Evolutionary conservation across 1,284 basidiomycete species (phyloP), one percentile per base, ranked within the genome.

Genomic region (Rhodotorula mucilaginosa): DNA sequence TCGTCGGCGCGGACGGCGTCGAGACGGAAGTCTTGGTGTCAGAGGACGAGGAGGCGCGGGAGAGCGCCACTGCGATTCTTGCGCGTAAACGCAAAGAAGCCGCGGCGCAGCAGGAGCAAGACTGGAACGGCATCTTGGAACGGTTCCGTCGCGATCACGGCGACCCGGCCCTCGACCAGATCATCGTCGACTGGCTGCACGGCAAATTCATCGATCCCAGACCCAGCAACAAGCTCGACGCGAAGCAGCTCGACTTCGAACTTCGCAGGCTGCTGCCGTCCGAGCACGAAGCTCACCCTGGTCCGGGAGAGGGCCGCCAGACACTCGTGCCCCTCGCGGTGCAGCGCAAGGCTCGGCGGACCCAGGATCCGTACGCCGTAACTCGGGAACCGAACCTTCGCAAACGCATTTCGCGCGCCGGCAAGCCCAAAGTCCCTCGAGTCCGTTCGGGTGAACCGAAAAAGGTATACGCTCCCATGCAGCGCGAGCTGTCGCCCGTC

Each of bases 61-160:
- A 59, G n/a, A 52, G 58, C 46, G 56, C 51, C 13, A 15, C 58
- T 2, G 21, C 51, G 23, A 59, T 54, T 19, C 78, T 58, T 81
- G 82, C 74, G 88, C 87, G 71, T 34, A 81, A 80, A 68, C 73
- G 77, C 46, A 67, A 65, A 34, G 76, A 74, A 18, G 74, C 76
- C 18, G 71, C 74, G 7, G 64, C 61, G 34, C 74, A 74, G 62
- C 74, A 88, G 74, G 87, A 89, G 79, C 81, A 81, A 34, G 87
- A 87, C 67, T 92, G 90, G 89, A 84, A 85, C 8, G 81, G 80
- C 10, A 80, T 91, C 65, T 79, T 92, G 10, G 74, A 78, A 56
- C 83, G 81, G 16, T 80, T 88, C 57, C 85, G 88, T 80, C 85
- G 87, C 15, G 84, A 81, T 19, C 69, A 72, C 62, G 49, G 44